Evolutionary conservation across 768 basidiomycete species (phyloP).

Genomic region (Russula foetens): DNA sequence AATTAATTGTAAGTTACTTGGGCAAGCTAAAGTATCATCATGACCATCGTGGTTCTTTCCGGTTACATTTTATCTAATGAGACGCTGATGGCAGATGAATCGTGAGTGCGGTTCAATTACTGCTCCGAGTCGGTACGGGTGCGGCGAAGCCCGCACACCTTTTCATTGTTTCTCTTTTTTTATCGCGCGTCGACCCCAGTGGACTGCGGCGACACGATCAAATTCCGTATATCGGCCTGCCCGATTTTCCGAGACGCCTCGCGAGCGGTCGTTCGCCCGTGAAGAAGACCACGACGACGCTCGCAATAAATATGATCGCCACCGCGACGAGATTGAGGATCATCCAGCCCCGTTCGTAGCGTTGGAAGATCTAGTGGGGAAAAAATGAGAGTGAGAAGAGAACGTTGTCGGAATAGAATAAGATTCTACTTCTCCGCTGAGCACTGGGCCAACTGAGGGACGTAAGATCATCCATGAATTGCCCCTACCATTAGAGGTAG

Average conservation of each 20-base stretch:
- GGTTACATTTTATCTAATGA: too few species aligned
- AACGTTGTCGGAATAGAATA: background rate
- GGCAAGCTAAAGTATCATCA: too few species aligned
- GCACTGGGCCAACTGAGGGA: constrained; percentile 52
- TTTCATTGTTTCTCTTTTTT: too few species aligned
- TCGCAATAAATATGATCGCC: constrained; percentile 33
- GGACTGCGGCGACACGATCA: background rate
- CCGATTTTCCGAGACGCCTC: background rate
- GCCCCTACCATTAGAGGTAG: background rate
- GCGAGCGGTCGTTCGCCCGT: constrained; percentile 34
- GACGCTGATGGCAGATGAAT: too few species aligned
- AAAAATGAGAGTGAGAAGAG: background rate
- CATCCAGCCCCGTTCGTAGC: constrained; percentile 49
- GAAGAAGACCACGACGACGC: constrained; percentile 36
- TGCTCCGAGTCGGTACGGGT: too few species aligned
- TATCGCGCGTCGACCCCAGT: too few species aligned
- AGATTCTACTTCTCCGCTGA: constrained; percentile 53
- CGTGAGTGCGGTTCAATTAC: too few species aligned
- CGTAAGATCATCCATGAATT: background rate
- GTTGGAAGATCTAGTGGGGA: constrained; percentile 50
- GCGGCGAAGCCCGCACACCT: too few species aligned
- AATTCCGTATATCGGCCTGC: background rate
- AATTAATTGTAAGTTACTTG: too few species aligned
- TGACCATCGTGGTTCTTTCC: too few species aligned
- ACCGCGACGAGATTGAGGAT: constrained; percentile 44